Base-by-base conservation (phyloP, 768 basidiomycete species). In the Mycena galopus region DNA sequence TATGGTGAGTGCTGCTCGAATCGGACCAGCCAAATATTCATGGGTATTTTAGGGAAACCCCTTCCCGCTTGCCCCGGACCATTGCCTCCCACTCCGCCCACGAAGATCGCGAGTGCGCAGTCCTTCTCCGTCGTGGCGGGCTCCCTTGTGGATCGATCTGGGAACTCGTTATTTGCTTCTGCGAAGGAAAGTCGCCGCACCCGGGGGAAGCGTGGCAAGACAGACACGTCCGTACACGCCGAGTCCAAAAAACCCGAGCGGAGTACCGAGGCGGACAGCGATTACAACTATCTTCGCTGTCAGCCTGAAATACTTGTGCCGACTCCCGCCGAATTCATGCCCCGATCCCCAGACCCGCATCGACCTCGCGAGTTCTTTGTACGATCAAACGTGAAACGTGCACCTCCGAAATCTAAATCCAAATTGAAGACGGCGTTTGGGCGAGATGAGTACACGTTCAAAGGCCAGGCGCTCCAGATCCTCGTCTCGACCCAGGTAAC, bases 401-500 rank as follows among this genome's bases (percentile, higher is more conserved):
- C 50, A 14, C 27, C 19, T 37, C 50, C 57, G 0, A 67, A 53
- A 29, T 55, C 70, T 19, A 50, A 27, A 6, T 42, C 64, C 33
- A 64, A 63, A 25, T 7, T 30, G 35, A 44, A 23, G 33, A n/a
- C 47, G 9, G 53, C 51, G n/a, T 25, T 47, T 25, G 29, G 29
- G 19, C 27, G 42, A 6, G 59, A 55, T 32, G 59, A 7, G 33
- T 70, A 53, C 55, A 58, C 29, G 16, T 50, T 35, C 56, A 11
- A 47, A 30, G 65, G 27, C 33, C 42, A 33, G 17, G 51, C 58
- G 9, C 64, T 74, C 30, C 25, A 75, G 58, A 57, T 75, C 21
- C 37, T 68, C 57, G 67, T 75, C 14, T 75, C 70, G 47, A 75
- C 73, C 3, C 66, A 75, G 37, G 68, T 63, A 4, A 72, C 63